Evolutionary conservation across 352 stramenopile species (phyloP).

Genomic region (Phytophthora vignae): DNA sequence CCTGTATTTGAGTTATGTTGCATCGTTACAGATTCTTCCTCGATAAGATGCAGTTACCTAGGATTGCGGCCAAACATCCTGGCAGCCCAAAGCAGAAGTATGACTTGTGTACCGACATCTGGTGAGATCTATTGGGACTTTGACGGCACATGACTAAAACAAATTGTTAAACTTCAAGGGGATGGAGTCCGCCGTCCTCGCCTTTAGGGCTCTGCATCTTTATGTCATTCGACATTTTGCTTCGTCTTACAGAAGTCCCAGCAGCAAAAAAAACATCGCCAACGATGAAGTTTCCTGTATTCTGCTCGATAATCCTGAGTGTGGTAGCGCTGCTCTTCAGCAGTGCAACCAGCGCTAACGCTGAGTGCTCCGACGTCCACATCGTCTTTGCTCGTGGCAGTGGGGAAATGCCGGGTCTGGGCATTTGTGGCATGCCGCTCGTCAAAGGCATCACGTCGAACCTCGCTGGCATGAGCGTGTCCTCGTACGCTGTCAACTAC

Average conservation of each 20-base stretch:
- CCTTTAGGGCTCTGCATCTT: too few relatives aligned
- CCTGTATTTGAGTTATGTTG: too few relatives aligned
- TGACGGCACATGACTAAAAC: too few relatives aligned
- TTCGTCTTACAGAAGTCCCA: neutral
- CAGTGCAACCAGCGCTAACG: neutral
- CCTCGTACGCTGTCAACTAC: slow-evolving; percentile 40
- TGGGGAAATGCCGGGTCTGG: slow-evolving; percentile 34
- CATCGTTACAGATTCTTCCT: too few relatives aligned
- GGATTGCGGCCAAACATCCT: too few relatives aligned
- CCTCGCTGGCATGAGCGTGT: slow-evolving; percentile 30
- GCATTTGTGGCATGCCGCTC: slow-evolving; percentile 30
- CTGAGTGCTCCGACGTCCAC: slow-evolving; percentile 23
- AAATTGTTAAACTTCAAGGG: too few relatives aligned
- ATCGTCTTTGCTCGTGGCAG: slow-evolving; percentile 28
- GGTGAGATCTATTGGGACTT: too few relatives aligned
- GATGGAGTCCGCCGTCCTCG: too few relatives aligned
- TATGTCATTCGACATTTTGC: slow-evolving; percentile 9
- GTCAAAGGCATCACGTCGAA: slow-evolving; percentile 20
- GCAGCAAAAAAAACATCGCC: neutral
- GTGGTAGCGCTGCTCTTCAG: slow-evolving; percentile 3
- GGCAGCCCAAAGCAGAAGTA: too few relatives aligned
- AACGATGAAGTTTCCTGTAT: slow-evolving; percentile 15
- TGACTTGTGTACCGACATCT: too few relatives aligned
- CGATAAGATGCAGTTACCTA: too few relatives aligned
- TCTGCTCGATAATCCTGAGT: neutral